Evolutionary conservation across 139 green algal genomes (phyloP).

Genomic region (Picochlorum sp.): DNA sequence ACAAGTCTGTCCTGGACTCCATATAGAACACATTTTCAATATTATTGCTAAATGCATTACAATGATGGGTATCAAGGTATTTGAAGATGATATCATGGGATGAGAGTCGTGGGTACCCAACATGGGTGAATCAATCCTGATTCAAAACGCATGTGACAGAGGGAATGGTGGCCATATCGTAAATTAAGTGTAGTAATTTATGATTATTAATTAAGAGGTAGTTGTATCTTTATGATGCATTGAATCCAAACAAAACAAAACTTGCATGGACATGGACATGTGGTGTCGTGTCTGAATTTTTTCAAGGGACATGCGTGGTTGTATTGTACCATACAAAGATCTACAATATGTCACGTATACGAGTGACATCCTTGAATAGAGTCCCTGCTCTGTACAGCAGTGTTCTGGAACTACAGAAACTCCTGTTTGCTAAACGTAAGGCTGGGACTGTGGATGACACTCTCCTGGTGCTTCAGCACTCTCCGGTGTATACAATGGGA

Average conservation of each 20-base stretch:
- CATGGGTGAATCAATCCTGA: too few species aligned
- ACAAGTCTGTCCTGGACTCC: not conserved
- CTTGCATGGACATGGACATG: too few species aligned
- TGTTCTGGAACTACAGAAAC: conserved; percentile 32
- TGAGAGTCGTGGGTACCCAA: not conserved
- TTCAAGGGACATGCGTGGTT: too few species aligned
- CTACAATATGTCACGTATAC: conserved; percentile 1
- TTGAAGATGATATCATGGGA: not conserved
- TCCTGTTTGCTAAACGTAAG: conserved; percentile 21
- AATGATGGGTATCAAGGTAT: not conserved
- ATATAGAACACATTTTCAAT: conserved; percentile 2
- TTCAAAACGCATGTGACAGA: too few species aligned
- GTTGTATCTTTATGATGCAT: too few species aligned
- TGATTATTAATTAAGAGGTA: too few species aligned
- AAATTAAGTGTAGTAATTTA: too few species aligned
- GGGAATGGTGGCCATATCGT: too few species aligned
- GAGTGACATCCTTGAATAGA: conserved; percentile 13
- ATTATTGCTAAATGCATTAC: not conserved
- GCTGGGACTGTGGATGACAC: conserved; percentile 34
- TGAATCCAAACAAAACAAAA: too few species aligned
- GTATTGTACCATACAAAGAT: not conserved
- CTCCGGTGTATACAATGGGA: conserved; percentile 73
- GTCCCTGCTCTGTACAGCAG: conserved; percentile 13
- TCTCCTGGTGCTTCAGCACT: conserved; percentile 59
- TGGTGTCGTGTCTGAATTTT: too few species aligned